A percentile compares a stretch with the other conserved stretches of the same genome.
Evolutionary conservation across 1,284 basidiomycete species (phyloP).

Genomic region (Pyrrhoderma lamaoense): DNA sequence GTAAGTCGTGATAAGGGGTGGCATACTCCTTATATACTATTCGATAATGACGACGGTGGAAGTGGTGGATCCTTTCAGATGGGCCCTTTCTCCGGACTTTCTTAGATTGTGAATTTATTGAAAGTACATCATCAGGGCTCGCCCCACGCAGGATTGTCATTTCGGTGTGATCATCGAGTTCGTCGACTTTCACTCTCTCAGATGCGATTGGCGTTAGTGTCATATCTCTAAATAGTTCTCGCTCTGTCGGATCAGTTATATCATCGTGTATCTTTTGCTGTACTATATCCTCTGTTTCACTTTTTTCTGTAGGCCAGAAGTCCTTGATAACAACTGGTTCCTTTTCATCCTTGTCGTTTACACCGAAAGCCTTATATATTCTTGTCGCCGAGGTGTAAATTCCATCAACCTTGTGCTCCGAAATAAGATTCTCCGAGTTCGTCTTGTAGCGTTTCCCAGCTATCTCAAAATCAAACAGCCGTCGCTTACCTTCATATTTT

Average conservation of each 20-base stretch:
- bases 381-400: background rate
- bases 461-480: background rate
- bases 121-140: background rate
- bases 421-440: background rate
- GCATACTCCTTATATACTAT: slow-evolving; percentile 6
- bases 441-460: background rate
- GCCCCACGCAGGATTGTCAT: background rate
- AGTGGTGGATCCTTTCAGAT: background rate
- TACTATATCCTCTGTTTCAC: background rate
- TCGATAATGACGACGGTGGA: background rate
- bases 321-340: background rate
- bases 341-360: background rate
- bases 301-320: background rate
- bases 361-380: background rate
- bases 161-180: background rate
- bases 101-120: background rate
- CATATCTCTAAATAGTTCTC: background rate
- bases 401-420: background rate
- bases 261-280: background rate
- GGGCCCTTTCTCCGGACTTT: background rate
- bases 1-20: background rate
- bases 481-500: background rate
- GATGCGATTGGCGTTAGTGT: background rate
- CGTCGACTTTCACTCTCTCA: background rate
- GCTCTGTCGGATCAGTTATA: background rate